phyloP scores from a whole-genome alignment of 331 rosid genomes.

The Saraca asoca region DNA sequence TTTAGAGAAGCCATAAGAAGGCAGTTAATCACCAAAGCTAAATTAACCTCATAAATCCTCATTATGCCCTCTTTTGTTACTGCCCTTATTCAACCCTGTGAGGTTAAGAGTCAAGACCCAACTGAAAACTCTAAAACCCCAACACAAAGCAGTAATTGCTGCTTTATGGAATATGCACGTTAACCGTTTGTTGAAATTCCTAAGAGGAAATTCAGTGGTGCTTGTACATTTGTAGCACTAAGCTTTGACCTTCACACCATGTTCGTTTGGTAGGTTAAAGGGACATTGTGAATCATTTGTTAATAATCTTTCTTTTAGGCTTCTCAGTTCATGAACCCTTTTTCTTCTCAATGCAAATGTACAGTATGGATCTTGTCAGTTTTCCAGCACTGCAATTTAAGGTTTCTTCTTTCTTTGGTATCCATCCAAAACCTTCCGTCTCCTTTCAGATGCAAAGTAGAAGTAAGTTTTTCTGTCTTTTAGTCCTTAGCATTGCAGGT shows the following conservation, averaged over 20 bases:
- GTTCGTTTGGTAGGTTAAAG: conserved; percentile 19
- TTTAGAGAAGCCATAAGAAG: no score
- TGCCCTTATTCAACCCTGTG: no score
- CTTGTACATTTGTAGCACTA: background rate
- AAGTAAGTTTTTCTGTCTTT: conserved; percentile 45
- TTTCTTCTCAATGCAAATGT: conserved; percentile 5
- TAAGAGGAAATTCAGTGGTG: conserved; percentile 10
- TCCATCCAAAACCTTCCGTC: conserved; percentile 37
- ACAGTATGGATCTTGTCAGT: conserved; percentile 44
- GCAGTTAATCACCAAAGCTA: no score
- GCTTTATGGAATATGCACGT: conserved; percentile 29
- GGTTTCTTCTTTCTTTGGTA: conserved; percentile 45
- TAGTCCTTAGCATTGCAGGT: no score
- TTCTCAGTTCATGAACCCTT: conserved; percentile 8
- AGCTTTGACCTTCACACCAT: conserved; percentile 1
- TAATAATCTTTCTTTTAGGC: background rate
- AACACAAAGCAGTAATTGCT: background rate
- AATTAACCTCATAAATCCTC: no score
- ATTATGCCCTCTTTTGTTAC: no score
- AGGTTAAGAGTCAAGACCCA: background rate
- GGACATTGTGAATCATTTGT: conserved; percentile 3
- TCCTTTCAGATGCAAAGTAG: conserved; percentile 43
- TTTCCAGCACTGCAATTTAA: conserved; percentile 45
- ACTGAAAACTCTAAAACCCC: background rate
- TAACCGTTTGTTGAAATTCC: conserved; percentile 50